Percentiles rank a stretch among this genome's conserved stretches.
Evolutionary conservation across 2,329 filamentous ascomycete genomes (phyloP).

Genomic region (Aspergillus ruber): DNA sequence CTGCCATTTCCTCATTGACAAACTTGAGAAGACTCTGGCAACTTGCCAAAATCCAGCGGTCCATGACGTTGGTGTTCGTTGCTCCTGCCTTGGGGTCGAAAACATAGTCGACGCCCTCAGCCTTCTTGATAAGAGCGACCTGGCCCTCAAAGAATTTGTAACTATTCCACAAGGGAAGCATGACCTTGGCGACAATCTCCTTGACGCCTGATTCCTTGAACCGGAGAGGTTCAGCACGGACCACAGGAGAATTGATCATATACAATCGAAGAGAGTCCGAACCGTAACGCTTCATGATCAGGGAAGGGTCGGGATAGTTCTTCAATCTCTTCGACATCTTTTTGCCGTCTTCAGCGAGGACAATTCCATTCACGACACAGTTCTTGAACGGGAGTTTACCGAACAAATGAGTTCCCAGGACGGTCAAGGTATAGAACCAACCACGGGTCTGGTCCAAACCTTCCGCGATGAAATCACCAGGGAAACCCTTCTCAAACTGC

Average conservation of each 20-base stretch:
- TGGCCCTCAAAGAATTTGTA: conserved; percentile 96
- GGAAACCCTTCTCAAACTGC: conserved; percentile 72
- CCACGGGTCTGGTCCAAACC: conserved; percentile 89
- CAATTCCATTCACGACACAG: conserved; percentile 92
- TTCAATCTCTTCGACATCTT: conserved; percentile 98
- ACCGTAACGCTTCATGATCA: conserved; percentile 81
- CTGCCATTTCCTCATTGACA: conserved; percentile 85
- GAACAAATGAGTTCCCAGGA: conserved; percentile 82
- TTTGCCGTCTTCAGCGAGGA: conserved; percentile 89
- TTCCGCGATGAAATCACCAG: conserved; percentile 90
- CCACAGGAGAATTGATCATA: conserved; percentile 92
- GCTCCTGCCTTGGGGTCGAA: conserved; percentile 72
- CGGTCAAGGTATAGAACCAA: conserved; percentile 92
- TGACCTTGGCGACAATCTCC: conserved; percentile 86
- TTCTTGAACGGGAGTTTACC: conserved; percentile 84
- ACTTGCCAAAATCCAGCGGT: conserved; percentile 88
- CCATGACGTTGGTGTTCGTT: conserved; percentile 85
- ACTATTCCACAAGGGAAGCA: conserved; percentile 90
- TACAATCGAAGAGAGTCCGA: conserved; percentile 92
- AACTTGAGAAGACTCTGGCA: conserved; percentile 88
- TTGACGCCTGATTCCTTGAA: conserved; percentile 93
- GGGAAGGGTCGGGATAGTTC: conserved; percentile 83
- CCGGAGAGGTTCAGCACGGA: conserved; percentile 79
- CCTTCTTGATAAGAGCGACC: conserved; percentile 78
- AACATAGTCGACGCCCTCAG: conserved; percentile 66